phyloP scores from a whole-genome alignment of 129 eudicot species.

The Pulicaria dysenterica region DNA sequence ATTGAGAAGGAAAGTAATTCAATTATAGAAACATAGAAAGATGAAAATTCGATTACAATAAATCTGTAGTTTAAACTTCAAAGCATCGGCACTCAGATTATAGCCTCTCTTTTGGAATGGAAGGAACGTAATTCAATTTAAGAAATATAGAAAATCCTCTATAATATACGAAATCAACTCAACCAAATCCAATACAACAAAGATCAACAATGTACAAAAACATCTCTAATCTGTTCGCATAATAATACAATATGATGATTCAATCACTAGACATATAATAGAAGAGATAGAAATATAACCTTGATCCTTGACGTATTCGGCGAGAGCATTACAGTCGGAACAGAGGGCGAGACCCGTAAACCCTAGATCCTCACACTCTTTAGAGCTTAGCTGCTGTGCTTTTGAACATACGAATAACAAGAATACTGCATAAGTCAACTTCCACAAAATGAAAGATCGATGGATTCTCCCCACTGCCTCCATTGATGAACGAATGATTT shows the following conservation, averaged over 20 bases:
- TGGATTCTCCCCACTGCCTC: constrained; percentile 6
- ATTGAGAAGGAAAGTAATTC: too few species aligned
- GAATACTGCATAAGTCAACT: constrained; percentile 1
- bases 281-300: constrained; percentile 37
- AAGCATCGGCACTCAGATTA: too few species aligned
- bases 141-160: background rate
- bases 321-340: constrained; percentile 84
- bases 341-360: constrained; percentile 96
- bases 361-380: constrained; percentile 80
- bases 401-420: constrained; percentile 23
- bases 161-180: constrained; percentile 23
- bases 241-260: background rate
- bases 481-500: constrained; percentile 22
- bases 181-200: background rate
- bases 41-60: too few species aligned
- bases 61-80: too few species aligned
- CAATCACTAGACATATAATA: background rate
- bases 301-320: constrained; percentile 85
- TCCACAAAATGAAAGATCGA: constrained; percentile 18
- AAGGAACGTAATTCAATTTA: background rate
- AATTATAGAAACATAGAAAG: too few species aligned
- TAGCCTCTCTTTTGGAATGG: too few species aligned
- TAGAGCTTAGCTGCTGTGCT: constrained; percentile 61
- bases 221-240: background rate
- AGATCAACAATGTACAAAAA: background rate